phyloP scores from a whole-genome alignment of 108 stramenopile genomes.

The Poteriospumella lacustris region DNA sequence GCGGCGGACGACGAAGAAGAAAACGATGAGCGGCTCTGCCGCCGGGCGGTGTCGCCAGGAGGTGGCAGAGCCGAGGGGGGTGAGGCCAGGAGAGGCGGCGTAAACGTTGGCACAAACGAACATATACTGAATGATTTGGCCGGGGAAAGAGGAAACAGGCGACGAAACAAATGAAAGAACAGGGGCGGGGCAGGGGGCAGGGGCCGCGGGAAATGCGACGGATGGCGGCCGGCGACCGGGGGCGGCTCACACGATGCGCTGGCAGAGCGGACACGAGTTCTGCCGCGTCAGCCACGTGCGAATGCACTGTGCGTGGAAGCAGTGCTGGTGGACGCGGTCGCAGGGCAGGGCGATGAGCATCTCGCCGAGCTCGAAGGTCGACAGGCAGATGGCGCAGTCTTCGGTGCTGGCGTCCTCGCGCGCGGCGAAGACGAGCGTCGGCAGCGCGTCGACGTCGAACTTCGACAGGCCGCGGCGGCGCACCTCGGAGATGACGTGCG shows the following conservation, averaged over 20 bases:
- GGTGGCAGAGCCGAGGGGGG: no score
- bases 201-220: no score
- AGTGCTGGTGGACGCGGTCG: background rate
- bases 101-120: no score
- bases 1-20: no score
- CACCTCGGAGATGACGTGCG: background rate
- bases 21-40: no score
- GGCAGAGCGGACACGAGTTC: conserved; percentile 26
- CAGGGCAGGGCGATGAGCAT: conserved; percentile 14
- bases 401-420: background rate
- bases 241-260: background rate
- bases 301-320: conserved; percentile 13
- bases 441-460: background rate
- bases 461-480: conserved; percentile 14
- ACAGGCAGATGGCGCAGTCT: conserved; percentile 21
- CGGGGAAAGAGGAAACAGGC: no score
- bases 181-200: no score
- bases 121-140: no score
- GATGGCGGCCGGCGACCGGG: no score
- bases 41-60: no score
- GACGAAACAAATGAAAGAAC: no score
- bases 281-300: conserved; percentile 16
- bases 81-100: no score
- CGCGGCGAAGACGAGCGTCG: conserved; percentile 2
- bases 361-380: conserved; percentile 6